phyloP scores from a whole-genome alignment of 2,329 filamentous ascomycete species.

The Exserohilum rostratum region DNA sequence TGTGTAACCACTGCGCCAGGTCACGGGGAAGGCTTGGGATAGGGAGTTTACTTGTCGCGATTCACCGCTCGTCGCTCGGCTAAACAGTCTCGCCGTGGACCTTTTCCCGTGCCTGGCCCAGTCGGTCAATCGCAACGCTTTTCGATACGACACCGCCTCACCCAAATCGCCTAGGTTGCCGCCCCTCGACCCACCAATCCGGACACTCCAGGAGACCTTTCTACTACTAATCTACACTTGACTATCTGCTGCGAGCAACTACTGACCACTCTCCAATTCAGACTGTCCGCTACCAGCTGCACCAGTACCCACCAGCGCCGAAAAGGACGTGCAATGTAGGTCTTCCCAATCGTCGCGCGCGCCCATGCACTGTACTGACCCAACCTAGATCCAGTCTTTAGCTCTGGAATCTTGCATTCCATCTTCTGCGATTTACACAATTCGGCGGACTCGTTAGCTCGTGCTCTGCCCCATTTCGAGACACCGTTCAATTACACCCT shows the following conservation, averaged over 20 bases:
- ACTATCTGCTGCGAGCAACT: conserved; percentile 1
- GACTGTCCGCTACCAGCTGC: conserved; percentile 23
- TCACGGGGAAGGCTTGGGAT: neutral
- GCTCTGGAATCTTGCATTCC: conserved; percentile 52
- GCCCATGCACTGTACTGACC: conserved; percentile 25
- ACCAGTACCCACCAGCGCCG: conserved; percentile 16
- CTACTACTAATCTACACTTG: neutral
- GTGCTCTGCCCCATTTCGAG: conserved; percentile 55
- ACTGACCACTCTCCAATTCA: conserved; percentile 21
- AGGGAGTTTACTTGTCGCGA: neutral
- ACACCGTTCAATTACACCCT: conserved; percentile 46
- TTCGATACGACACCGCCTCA: neutral
- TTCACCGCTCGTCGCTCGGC: neutral
- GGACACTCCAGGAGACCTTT: neutral
- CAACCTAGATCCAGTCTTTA: conserved; percentile 46
- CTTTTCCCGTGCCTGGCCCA: too few relatives aligned
- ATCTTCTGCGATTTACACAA: conserved; percentile 50
- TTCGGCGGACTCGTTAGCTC: conserved; percentile 61
- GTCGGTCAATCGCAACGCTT: too few relatives aligned
- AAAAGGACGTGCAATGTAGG: conserved; percentile 32
- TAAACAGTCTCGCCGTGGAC: neutral
- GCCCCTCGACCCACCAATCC: neutral
- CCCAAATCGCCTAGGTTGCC: neutral
- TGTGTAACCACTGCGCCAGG: neutral
- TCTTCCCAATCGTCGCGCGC: conserved; percentile 3